phyloP scores from a whole-genome alignment of 345 rosid genomes.

The Turritis glabra region DNA sequence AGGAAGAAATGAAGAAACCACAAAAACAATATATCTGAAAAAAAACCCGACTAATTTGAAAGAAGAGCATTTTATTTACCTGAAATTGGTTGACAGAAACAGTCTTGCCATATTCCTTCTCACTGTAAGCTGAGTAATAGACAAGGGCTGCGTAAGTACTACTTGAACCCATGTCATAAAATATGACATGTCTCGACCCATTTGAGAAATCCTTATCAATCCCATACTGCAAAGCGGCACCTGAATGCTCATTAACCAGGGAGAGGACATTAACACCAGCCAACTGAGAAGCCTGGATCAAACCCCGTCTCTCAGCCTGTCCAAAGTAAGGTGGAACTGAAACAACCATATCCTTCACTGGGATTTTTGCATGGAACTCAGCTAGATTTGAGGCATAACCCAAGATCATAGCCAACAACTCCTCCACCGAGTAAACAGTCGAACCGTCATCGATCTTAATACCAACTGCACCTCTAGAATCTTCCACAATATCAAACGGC shows the following conservation, averaged over 20 bases:
- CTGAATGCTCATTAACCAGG: constrained; percentile 80
- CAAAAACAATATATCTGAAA: background rate
- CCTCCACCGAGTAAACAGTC: constrained; percentile 68
- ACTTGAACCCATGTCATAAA: constrained; percentile 96
- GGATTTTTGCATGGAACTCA: constrained; percentile 72
- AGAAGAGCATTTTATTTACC: constrained; percentile 46
- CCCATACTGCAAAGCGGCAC: constrained; percentile 98
- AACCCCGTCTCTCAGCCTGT: constrained; percentile 89
- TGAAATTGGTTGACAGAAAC: constrained; percentile 92
- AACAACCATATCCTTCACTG: constrained; percentile 73
- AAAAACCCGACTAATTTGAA: background rate
- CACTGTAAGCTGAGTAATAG: constrained; percentile 79
- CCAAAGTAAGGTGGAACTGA: constrained; percentile 93
- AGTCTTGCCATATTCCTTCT: constrained; percentile 87
- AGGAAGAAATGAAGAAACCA: background rate
- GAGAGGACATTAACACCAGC: constrained; percentile 92
- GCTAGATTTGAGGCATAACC: constrained; percentile 68
- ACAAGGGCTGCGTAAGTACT: constrained; percentile 90
- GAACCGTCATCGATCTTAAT: constrained; percentile 57
- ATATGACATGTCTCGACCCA: constrained; percentile 81
- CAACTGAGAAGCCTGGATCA: constrained; percentile 85
- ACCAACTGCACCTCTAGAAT: constrained; percentile 72
- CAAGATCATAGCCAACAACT: constrained; percentile 86
- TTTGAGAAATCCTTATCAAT: constrained; percentile 94
- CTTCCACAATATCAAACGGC: constrained; percentile 70